Evolutionary conservation across 192 early-diverging fungal genomes (phyloP), one percentile per base, ranked within the genome.

Genomic region (Backusella psychrophila): DNA sequence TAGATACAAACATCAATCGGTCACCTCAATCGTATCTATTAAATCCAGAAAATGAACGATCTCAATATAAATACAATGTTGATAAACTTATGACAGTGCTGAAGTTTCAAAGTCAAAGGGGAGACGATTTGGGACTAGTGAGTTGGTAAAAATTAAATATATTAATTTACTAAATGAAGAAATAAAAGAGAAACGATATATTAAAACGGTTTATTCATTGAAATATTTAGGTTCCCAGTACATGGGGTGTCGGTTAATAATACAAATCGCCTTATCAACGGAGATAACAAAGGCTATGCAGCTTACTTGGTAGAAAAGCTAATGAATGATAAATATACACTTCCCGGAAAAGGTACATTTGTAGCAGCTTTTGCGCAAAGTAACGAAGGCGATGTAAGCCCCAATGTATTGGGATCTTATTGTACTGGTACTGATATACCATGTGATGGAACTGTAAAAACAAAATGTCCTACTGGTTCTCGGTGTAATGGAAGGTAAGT

Each of bases 261-360:
- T 59, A 77, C 76, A 6, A 81, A 81, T 39, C 69, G 41, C 12
- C 56, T 77, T 33, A 66, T 81, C 15, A 77, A 72, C 39, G 75
- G 76, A 11, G 80, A 81, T 67, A 81, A 81, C 38, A 81, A 81
- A 53, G 80, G 80, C 7, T 73, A 66, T 65, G 80, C 80, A 14
- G 69, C 76, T 17, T 77, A 81, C 74, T 17, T 72, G 4, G 29
- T 59, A 35, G 80, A 81, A 59, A 63, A 49, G 2, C 8, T 12
- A 38, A 75, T 77, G 67, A 81, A 81, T 74, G 66, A 36, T 19
- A 56, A 56, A 56, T 19, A 71, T 15, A 74, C 21, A 21, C 14
- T 81, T 14, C 34, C 80, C 9, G 80, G 80, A 0, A 72, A 73
- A 36, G 76, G 71, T 26, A 19, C 41, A 8, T 78, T 78, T 74